phyloP scores from a whole-genome alignment of 768 basidiomycete species.

The Asterophora parasitica region DNA sequence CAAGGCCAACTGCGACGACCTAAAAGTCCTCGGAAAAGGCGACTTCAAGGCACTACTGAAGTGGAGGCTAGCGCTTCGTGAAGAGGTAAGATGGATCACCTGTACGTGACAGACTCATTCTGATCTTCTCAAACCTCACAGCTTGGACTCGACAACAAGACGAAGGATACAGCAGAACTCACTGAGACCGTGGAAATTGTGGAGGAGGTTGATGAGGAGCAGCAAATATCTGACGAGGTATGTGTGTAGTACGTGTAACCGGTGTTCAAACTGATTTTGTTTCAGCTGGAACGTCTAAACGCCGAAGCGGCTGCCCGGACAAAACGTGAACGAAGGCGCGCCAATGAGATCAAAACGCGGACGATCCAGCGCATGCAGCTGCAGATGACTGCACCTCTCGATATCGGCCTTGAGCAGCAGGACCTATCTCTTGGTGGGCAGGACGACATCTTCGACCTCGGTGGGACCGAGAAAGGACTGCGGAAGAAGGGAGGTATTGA shows the following conservation, averaged over 20 bases:
- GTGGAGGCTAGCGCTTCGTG: constrained; percentile 83
- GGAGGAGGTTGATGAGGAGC: constrained; percentile 79
- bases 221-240: constrained; percentile 87
- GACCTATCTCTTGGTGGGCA: constrained; percentile 76
- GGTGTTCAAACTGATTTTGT: not conserved
- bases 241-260: constrained; percentile 4
- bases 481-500: constrained; percentile 36
- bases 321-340: constrained; percentile 77
- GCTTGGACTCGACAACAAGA: constrained; percentile 83
- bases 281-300: constrained; percentile 79
- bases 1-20: constrained; percentile 78
- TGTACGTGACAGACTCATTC: not conserved
- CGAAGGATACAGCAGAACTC: constrained; percentile 64
- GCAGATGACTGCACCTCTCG: constrained; percentile 96
- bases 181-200: constrained; percentile 67
- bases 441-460: constrained; percentile 87
- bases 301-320: constrained; percentile 65
- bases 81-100: constrained; percentile 56
- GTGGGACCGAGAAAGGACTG: constrained; percentile 43
- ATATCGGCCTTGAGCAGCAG: constrained; percentile 84
- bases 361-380: constrained; percentile 94
- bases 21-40: constrained; percentile 96
- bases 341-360: constrained; percentile 83
- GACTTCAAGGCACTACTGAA: constrained; percentile 93
- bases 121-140: constrained; percentile 21